Evolutionary conservation across 345 rosid species (phyloP).

Genomic region (Syzygium oleosum): DNA sequence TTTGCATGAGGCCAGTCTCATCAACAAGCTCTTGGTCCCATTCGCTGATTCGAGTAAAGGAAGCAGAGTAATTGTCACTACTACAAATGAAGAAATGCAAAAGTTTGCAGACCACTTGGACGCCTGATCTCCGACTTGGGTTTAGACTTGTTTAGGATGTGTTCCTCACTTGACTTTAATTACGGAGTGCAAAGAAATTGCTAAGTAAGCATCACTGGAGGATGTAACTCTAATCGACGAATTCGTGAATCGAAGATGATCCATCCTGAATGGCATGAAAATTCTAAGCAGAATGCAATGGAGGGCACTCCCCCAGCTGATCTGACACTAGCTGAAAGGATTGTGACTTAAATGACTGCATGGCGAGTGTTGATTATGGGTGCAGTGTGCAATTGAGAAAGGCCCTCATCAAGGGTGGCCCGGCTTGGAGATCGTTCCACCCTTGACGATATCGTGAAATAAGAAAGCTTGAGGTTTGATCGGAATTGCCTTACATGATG

Average conservation of each 20-base stretch:
- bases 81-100: neutral
- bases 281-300: neutral
- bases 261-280: neutral
- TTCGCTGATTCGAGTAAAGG: neutral
- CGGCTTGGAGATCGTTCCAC: neutral
- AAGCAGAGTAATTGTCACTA: neutral
- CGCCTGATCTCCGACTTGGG: neutral
- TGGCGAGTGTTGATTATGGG: too few species aligned
- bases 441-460: neutral
- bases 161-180: neutral
- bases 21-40: neutral
- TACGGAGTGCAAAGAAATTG: neutral
- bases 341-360: too few species aligned
- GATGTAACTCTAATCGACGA: too few species aligned
- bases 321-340: too few species aligned
- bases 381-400: too few species aligned
- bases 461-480: constrained; percentile 1
- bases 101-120: neutral
- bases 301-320: neutral
- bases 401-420: neutral
- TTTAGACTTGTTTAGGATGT: too few species aligned
- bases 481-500: neutral
- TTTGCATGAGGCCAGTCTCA: neutral
- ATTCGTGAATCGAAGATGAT: neutral
- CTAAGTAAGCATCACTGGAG: neutral